Percentiles rank a stretch among this genome's conserved stretches.
Conservation (phyloP, 2,329 filamentous ascomycete species). For the Aspergillus aculeatus region DNA sequence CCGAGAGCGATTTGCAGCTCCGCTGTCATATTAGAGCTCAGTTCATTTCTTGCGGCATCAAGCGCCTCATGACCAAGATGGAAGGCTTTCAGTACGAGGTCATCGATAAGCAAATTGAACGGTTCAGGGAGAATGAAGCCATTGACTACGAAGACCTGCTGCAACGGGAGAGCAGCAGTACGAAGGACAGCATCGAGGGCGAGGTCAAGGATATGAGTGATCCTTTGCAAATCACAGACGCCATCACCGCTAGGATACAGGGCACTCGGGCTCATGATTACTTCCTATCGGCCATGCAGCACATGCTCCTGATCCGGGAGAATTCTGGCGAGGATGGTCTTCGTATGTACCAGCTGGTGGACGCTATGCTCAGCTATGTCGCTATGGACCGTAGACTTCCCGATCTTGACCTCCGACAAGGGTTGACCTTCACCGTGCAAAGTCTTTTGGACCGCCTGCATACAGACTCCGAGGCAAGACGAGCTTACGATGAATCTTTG, state of each 20-base stretch:
- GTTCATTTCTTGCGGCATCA: slow-evolving; percentile 93
- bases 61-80: slow-evolving; percentile 93
- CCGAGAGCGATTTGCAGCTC: slow-evolving; percentile 82
- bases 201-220: slow-evolving; percentile 91
- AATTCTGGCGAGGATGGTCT: slow-evolving; percentile 89
- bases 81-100: slow-evolving; percentile 97
- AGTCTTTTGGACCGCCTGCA: slow-evolving; percentile 92
- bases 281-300: slow-evolving; percentile 92
- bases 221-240: slow-evolving; percentile 88
- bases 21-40: slow-evolving; percentile 93
- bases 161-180: slow-evolving; percentile 84
- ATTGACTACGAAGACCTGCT: slow-evolving; percentile 98
- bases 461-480: slow-evolving; percentile 90
- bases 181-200: slow-evolving; percentile 81
- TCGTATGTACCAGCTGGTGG: slow-evolving; percentile 95
- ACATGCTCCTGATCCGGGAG: slow-evolving; percentile 87
- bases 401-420: slow-evolving; percentile 97
- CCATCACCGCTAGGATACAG: slow-evolving; percentile 79
- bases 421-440: slow-evolving; percentile 95
- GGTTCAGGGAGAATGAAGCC: slow-evolving; percentile 87
- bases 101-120: slow-evolving; percentile 96
- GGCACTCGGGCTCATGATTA: slow-evolving; percentile 90
- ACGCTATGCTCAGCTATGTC: slow-evolving; percentile 98
- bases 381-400: slow-evolving; percentile 95
- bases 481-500: slow-evolving; percentile 85